These are phyloP conservation scores for Mayamaea pseudoterrestris DNA, from an alignment of 108 stramenopile genomes.

Conservation along the genomic window DNA sequence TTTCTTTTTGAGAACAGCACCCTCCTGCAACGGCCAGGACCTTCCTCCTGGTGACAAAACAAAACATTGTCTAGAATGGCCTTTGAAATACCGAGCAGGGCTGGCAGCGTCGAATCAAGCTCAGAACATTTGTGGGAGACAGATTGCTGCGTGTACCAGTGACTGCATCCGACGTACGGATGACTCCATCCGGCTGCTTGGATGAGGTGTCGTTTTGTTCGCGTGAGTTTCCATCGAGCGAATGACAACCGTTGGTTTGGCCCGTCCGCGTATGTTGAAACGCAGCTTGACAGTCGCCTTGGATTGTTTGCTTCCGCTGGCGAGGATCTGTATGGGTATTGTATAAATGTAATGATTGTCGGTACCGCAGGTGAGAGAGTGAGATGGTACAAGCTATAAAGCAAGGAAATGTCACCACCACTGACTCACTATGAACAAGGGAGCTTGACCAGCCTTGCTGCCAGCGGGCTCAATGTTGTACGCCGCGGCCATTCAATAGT, in stretches of 20 bases:
- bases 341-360: too few relatives aligned
- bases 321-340: too few relatives aligned
- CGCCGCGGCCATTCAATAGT: conserved; percentile 98
- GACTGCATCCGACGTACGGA: conserved; percentile 49
- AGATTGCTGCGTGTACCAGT: conserved; percentile 51
- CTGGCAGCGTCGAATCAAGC: conserved; percentile 79
- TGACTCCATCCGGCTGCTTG: conserved; percentile 84
- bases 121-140: conserved; percentile 86
- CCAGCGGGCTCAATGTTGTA: conserved; percentile 96
- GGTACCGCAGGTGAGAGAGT: too few relatives aligned
- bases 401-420: too few relatives aligned
- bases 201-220: conserved; percentile 68
- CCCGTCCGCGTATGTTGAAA: conserved; percentile 60
- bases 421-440: conserved; percentile 95
- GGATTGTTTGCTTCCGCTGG: conserved; percentile 37
- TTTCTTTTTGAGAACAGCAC: conserved; percentile 93
- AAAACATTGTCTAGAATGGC: conserved; percentile 96
- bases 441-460: conserved; percentile 75
- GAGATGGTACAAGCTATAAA: too few relatives aligned
- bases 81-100: conserved; percentile 78
- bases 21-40: conserved; percentile 87
- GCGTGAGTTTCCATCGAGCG: conserved; percentile 87
- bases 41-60: conserved; percentile 96
- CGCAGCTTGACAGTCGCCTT: conserved; percentile 82
- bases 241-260: conserved; percentile 72